Conservation (phyloP, 352 stramenopile species). For the Globisporangium nagaii region DNA sequence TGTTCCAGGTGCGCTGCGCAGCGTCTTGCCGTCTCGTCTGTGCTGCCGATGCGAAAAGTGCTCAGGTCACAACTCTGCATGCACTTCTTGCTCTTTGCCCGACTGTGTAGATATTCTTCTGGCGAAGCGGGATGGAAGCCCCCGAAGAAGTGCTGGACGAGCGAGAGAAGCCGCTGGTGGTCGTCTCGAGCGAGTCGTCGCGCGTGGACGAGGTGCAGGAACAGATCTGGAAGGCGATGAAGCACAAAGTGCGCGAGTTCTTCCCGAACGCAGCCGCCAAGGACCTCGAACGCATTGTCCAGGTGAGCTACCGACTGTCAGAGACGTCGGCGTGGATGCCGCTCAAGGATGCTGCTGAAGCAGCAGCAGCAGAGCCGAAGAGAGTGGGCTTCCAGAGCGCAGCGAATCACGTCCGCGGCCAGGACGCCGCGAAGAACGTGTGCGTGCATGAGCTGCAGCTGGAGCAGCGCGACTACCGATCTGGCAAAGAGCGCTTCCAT, state of each 20-base stretch:
- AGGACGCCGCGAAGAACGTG: neutral
- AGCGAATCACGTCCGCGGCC: neutral
- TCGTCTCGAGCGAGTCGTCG: slow-evolving; percentile 31
- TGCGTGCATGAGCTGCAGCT: slow-evolving; percentile 48
- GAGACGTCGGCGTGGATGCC: slow-evolving; percentile 36
- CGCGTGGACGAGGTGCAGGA: slow-evolving; percentile 36
- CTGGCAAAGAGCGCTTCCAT: slow-evolving; percentile 54
- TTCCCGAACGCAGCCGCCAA: slow-evolving; percentile 29
- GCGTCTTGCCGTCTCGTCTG: too few species aligned
- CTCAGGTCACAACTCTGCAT: neutral
- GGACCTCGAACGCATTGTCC: slow-evolving; percentile 26
- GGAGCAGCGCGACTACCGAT: slow-evolving; percentile 43
- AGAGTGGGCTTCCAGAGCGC: slow-evolving; percentile 6
- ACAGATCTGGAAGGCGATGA: slow-evolving; percentile 33
- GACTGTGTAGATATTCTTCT: slow-evolving; percentile 26
- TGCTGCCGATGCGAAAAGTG: too few species aligned
- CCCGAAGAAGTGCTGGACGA: slow-evolving; percentile 21
- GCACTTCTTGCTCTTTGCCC: neutral
- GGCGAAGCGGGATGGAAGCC: slow-evolving; percentile 26
- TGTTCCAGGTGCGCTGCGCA: slow-evolving; percentile 46
- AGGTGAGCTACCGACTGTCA: slow-evolving; percentile 42
- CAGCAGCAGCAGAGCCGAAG: neutral
- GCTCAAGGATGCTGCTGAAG: slow-evolving; percentile 24
- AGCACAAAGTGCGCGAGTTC: slow-evolving; percentile 23
- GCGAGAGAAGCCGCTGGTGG: slow-evolving; percentile 30